A percentile compares a stretch with the other conserved stretches of the same genome.
These are phyloP conservation scores for Nakaseomyces delphensis DNA, from an alignment of 1,139 yeast species.

Conservation along the genomic window DNA sequence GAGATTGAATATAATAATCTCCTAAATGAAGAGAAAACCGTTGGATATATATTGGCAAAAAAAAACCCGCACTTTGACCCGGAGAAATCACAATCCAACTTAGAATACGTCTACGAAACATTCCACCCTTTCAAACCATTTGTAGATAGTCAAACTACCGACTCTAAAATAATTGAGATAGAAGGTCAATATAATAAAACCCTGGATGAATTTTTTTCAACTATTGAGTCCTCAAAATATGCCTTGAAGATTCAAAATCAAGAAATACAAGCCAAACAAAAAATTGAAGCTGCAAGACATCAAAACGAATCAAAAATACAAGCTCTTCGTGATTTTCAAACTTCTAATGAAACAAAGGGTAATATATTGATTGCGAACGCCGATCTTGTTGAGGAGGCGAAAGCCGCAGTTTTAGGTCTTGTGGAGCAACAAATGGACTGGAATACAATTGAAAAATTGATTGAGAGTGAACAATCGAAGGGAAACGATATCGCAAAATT, in stretches of 20 bases:
- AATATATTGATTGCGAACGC: slow-evolving; percentile 64
- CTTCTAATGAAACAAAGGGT: slow-evolving; percentile 58
- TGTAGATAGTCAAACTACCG: slow-evolving; percentile 30
- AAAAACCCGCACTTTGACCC: slow-evolving; percentile 42
- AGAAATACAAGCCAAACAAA: slow-evolving; percentile 62
- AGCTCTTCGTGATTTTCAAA: slow-evolving; percentile 57
- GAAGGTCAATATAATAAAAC: slow-evolving; percentile 64
- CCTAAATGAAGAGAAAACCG: slow-evolving; percentile 21
- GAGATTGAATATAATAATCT: slow-evolving; percentile 34
- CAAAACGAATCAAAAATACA: slow-evolving; percentile 70
- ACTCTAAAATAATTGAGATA: slow-evolving; percentile 34
- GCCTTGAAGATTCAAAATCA: slow-evolving; percentile 67
- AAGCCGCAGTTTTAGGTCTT: slow-evolving; percentile 53
- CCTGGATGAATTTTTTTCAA: slow-evolving; percentile 74
- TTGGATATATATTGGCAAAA: slow-evolving; percentile 62
- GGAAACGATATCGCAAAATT: slow-evolving; percentile 56
- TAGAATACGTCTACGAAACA: slow-evolving; percentile 60
- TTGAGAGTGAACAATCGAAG: slow-evolving; percentile 58
- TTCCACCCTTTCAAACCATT: slow-evolving; percentile 77
- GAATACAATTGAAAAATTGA: slow-evolving; percentile 74
- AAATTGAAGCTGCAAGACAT: slow-evolving; percentile 62
- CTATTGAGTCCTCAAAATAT: slow-evolving; percentile 73
- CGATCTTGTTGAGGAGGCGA: slow-evolving; percentile 64
- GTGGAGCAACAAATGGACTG: slow-evolving; percentile 89
- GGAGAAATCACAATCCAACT: slow-evolving; percentile 33